Percentiles rank a stretch among this genome's conserved stretches.
Evolutionary conservation across 1,284 basidiomycete species (phyloP).

Genomic region (Irpex sp.): DNA sequence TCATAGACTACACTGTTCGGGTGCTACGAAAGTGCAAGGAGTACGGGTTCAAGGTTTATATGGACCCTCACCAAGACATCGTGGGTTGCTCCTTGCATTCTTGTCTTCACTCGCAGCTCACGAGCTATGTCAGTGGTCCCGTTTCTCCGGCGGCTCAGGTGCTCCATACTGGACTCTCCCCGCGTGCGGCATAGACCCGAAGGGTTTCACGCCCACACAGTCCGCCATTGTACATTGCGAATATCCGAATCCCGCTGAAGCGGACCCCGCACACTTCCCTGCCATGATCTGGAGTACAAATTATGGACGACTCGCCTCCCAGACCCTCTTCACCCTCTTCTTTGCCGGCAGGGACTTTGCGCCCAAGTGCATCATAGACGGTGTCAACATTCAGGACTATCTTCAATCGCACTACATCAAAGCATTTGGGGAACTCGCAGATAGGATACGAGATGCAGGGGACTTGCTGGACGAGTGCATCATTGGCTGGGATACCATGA

Average conservation of each 20-base stretch:
- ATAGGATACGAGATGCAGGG: slow-evolving; percentile 70
- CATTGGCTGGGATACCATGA: slow-evolving; percentile 96
- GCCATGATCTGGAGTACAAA: slow-evolving; percentile 98
- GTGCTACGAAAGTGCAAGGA: slow-evolving; percentile 90
- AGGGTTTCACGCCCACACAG: slow-evolving; percentile 81
- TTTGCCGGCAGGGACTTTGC: slow-evolving; percentile 90
- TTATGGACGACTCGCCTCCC: slow-evolving; percentile 84
- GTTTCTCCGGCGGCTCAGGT: slow-evolving; percentile 94
- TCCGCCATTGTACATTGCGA: slow-evolving; percentile 88
- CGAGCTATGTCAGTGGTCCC: slow-evolving; percentile 74
- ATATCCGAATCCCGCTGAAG: slow-evolving; percentile 62
- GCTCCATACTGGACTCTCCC: slow-evolving; percentile 94
- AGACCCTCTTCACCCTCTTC: slow-evolving; percentile 93
- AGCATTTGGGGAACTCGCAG: slow-evolving; percentile 75
- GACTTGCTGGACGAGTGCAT: slow-evolving; percentile 84
- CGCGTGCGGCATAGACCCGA: slow-evolving; percentile 90
- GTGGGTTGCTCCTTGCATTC: slow-evolving; percentile 44
- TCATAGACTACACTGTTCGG: slow-evolving; percentile 88
- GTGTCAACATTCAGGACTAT: slow-evolving; percentile 91
- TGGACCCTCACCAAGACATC: slow-evolving; percentile 97
- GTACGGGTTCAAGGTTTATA: slow-evolving; percentile 91
- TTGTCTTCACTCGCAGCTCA: neutral
- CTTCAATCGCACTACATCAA: slow-evolving; percentile 84
- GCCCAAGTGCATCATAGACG: slow-evolving; percentile 90
- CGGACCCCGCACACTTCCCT: slow-evolving; percentile 75